Evolutionary conservation across 2,329 filamentous ascomycete species (phyloP), one percentile per base, ranked within the genome.

Genomic region (Rhinocladiella similis): DNA sequence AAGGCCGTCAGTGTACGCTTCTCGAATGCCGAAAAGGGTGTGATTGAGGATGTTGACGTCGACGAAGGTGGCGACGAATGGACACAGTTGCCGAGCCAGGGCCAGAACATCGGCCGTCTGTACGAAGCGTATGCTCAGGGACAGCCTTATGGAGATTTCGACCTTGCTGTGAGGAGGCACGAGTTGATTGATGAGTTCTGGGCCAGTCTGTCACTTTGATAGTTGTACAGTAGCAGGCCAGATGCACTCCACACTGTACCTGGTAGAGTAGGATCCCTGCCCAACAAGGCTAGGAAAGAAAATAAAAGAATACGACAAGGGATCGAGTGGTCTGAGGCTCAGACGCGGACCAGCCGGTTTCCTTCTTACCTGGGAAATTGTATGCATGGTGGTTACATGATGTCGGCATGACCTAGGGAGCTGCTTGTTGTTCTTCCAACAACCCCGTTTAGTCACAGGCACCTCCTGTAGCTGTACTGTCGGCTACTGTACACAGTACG

Each of bases 61-160:
- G 63, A 63, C 25, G 63, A 72, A 6, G 83, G 77, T 72, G 68
- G 72, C 13, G 74, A 75, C 2, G 80, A 76, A 69, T 78, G 79
- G 64, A 70, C 75, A 10, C 72, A 76, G 10, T 57, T 83, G 16
- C 75, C 79, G 0, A 35, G 75, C 1, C 63, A 70, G 2, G 75
- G 74, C 1, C 73, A 79, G 50, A 80, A 77, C 60, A 78, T 86
- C 25, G 83, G 76, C 0, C 75, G 74, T 18, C 63, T 84, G 0
- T 87, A 86, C 68, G 83, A 87, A 63, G 74, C 73, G 1, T 83
- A 77, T 70, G 79, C 80, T 4, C n/a, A 60, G 67, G 20, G 60
- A 73, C 14, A 64, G 74, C n/a, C 63, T 73, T 70, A 72, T 59
- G 78, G 73, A 46, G 67, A 73, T 16, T 78, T 78, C 66, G 72